Evolutionary conservation across 2,329 filamentous ascomycete genomes (phyloP), one percentile per base, ranked within the genome.

Genomic region (Sordariomycetes sp.): DNA sequence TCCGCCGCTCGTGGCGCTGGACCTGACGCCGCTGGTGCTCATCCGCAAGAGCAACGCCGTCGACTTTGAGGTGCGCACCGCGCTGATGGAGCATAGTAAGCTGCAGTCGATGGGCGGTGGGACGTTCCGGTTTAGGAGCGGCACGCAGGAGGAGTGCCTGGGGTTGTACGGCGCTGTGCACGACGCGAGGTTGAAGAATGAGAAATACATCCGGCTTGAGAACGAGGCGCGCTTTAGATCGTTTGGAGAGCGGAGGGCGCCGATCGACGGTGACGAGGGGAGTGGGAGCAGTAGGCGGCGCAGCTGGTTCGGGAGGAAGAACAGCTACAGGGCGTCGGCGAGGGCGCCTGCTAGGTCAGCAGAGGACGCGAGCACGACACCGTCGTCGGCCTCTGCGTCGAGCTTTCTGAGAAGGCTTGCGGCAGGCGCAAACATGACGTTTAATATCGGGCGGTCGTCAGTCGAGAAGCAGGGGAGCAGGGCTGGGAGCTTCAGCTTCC

Each of bases 21-120:
- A 96, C 65, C 81, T 99, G 50, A 97, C 92, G 0, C 94, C 94
- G 0, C 76, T 96, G 42, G 92, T 97, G 8, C 87, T 91, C 62
- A 84, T 97, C 60, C 84, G 92, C 61, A 87, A 92, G 65, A 94
- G 91, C 64, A 99, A 90, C 24, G 89, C 88, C 3, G 81, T 99
- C 35, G 94, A 99, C 68, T 89, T 99, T 57, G 94, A 95, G 62
- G 89, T 99, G 62, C 87, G 90, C 54, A 96, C 92, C 7, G 89
- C 89, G 1, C 87, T 91, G 28, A 87, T 87, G 51, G 69, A 77
- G 24, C 77, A 87, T 61, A 90, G 87, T 5, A 81, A 82, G 63
- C 79, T 96, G 58, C 79, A 73, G 72, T 66, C 65, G 15, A 79
- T 85, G 55, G 85, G 84, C 15, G 78, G 78, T 35, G 77, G 74